phyloP scores from a whole-genome alignment of 2,329 filamentous ascomycete species.

The Zymoseptoria ardabiliae region DNA sequence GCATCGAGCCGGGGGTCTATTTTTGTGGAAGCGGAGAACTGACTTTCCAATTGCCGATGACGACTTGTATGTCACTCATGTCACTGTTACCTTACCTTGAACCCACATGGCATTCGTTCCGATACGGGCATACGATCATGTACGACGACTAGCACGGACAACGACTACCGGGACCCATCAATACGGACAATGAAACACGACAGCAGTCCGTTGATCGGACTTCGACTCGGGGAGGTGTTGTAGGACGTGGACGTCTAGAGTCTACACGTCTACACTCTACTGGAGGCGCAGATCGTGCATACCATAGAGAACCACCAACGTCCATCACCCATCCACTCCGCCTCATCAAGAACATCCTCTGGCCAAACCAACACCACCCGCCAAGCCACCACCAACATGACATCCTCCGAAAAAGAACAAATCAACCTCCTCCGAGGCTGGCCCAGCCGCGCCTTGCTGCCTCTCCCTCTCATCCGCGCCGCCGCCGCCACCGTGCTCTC shows the following conservation, averaged over 20 bases:
- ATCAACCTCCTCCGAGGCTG: conserved; percentile 65
- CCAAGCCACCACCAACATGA: background rate
- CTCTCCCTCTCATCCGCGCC: conserved; percentile 52
- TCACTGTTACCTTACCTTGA: background rate
- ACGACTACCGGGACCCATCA: background rate
- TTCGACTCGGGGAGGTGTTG: background rate
- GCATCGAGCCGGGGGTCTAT: background rate
- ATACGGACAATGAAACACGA: background rate
- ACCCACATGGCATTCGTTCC: background rate
- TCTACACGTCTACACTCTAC: no score
- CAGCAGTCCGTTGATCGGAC: background rate
- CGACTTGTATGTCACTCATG: background rate
- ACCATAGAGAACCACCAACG: conserved; percentile 1
- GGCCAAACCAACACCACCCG: background rate
- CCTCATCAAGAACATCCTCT: conserved; percentile 9
- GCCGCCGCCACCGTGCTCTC: conserved; percentile 57
- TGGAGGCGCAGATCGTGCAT: background rate
- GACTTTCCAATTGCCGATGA: background rate
- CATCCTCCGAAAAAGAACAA: background rate
- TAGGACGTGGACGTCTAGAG: background rate
- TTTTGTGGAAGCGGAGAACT: background rate
- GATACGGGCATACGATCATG: background rate
- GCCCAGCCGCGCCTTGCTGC: conserved; percentile 59
- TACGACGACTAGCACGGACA: background rate
- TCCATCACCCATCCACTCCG: conserved; percentile 4